phyloP scores from a whole-genome alignment of 495 filamentous ascomycete species.

The Chaetomidium leptoderma region DNA sequence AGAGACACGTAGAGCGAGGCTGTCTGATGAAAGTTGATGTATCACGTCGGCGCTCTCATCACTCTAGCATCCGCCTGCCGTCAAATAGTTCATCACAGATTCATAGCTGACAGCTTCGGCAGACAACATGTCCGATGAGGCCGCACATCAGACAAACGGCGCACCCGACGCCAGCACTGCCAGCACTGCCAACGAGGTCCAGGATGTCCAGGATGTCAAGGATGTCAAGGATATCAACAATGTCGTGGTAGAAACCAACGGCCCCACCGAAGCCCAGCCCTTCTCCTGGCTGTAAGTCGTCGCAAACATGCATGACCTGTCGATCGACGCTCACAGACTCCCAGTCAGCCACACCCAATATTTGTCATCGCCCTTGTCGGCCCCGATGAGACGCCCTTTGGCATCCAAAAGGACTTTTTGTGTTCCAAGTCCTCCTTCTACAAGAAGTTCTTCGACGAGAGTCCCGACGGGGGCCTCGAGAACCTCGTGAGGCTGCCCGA shows the following conservation, averaged over 20 bases:
- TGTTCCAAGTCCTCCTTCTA: conserved; percentile 48
- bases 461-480: conserved; percentile 36
- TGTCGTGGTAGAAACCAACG: background rate
- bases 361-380: conserved; percentile 51
- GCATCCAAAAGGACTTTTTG: conserved; percentile 53
- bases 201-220: too few species aligned
- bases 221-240: too few species aligned
- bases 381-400: conserved; percentile 46
- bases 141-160: background rate
- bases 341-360: conserved; percentile 49
- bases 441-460: conserved; percentile 38
- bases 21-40: too few species aligned
- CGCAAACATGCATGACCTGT: background rate
- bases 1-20: too few species aligned
- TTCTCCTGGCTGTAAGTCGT: conserved; percentile 38
- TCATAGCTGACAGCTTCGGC: background rate
- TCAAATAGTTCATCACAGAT: background rate
- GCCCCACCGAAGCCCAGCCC: conserved; percentile 10
- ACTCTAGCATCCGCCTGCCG: too few species aligned
- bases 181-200: background rate
- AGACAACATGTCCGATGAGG: conserved; percentile 18
- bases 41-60: too few species aligned
- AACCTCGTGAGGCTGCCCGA: conserved; percentile 46
- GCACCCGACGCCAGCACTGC: background rate
- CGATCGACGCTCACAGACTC: conserved; percentile 6